Evolutionary conservation across 371 early-diverging fungal species (phyloP), one percentile per base, ranked within the genome.

Genomic region (Dinochytrium kinnereticum): DNA sequence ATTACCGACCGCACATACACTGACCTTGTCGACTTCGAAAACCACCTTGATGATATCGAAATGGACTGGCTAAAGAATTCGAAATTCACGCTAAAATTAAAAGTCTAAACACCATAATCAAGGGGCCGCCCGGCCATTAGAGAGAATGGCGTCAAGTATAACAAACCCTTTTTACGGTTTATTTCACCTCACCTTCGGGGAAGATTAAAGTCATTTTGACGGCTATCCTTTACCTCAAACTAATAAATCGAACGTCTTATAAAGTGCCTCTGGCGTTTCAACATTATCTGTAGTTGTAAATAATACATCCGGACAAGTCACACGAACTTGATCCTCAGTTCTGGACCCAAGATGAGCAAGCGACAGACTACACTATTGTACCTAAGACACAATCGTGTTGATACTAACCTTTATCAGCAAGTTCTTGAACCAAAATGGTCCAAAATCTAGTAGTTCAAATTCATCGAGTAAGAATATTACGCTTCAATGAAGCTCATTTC

Each of bases 11-110:
- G 61, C 10, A 17, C 5, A 33, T 61, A 61, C 36, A 15, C 36
- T 31, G 61, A 61, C 36, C 36, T 94, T 5, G 79, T 83, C 31
- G 94, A 94, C 72, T 92, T 94, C 76, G 92, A 91, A 61, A 90
- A 88, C 72, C 93, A 93, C 74, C 71, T 94, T 61, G 92, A 92
- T 66, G 80, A 92, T 59, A 84, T 90, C 24, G 76, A 83, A 39
- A 76, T 82, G 50, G 90, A 92, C 76, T 94, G 94, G 94, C 75
- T 94, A 30, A 13, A 59, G n/a, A 75, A 75, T 26, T 31, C 61
- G 19, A 61, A 61, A 37, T 24, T 61, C 5, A 3, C 30, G 24
- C 3, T 13, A 34, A 36, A 3, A 3, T 24, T 33, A 15, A 24
- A 7, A 13, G 36, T 37, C 36, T 34, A 2, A 28, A 2, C 61